Base-by-base conservation (phyloP, 2,329 filamentous ascomycete genomes). In the Penicillium carneum region DNA sequence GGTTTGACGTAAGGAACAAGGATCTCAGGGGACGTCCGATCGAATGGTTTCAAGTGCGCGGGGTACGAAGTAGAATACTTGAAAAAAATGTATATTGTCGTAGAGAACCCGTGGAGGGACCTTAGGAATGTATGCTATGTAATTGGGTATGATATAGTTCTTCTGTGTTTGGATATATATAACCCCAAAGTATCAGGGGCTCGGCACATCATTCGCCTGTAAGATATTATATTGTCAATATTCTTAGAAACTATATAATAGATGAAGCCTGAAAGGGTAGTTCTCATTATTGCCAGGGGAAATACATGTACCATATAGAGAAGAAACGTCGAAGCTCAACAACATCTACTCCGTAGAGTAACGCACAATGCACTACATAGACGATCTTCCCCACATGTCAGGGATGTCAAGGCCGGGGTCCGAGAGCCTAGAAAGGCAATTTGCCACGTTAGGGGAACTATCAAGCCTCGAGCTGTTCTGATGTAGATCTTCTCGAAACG, bases 11-110 rank as follows among this genome's bases (percentile, higher is more conserved):
- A 36, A 57, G 43, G 53, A 36, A 56, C 42, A 31, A 48, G 39
- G 23, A 48, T 41, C 18, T 33, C 26, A 38, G 11, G 2, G n/a
- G 31, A 29, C 20, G 4, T 45, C 51, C 6, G 51, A 57, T 57
- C 29, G 41, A 29, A 48, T n/a, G 9, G 55, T 57, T 51, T 54
- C 42, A 41, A 46, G 18, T 54, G 49, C 31, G 54, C 36, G 45
- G 45, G 45, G 54, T 57, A 47, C 1, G 18, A 6, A 26, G 23
- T 26, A 26, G 10, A 26, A 16, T 26, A 9, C 39, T 29, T 59
- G 49, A 59, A 47, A 59, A 42, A 43, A 31, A 38, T 38, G 4
- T 39, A n/a, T 38, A 20, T 8, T 14, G 50, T 36, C 42, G 7
- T 20, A 11, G 31, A 39, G 42, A 16, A 46, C 23, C 4, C 11